Evolutionary conservation across 2,329 filamentous ascomycete species (phyloP).

Genomic region (Colletotrichum neosansevieriae): DNA sequence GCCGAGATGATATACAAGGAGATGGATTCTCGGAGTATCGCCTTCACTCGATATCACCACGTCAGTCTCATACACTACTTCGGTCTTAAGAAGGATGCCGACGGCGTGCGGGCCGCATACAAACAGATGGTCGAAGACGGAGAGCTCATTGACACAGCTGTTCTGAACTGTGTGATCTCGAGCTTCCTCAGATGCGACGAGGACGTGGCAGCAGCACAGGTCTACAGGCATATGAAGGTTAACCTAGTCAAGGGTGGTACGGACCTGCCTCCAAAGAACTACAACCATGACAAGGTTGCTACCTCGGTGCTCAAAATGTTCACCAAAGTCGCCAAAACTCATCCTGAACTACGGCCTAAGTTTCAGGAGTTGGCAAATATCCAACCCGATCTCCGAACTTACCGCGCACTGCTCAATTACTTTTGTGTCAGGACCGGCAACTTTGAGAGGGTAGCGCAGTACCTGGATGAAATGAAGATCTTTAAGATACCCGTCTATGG

Average conservation of each 20-base stretch:
- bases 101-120: constrained; percentile 82
- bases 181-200: constrained; percentile 84
- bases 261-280: constrained; percentile 58
- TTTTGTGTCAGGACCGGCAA: constrained; percentile 78
- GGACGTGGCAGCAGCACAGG: constrained; percentile 78
- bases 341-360: constrained; percentile 64
- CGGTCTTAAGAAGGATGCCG: constrained; percentile 79
- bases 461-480: constrained; percentile 84
- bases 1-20: constrained; percentile 88
- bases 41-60: constrained; percentile 83
- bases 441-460: constrained; percentile 75
- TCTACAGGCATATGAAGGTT: constrained; percentile 87
- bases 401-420: constrained; percentile 82
- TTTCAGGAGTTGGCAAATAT: constrained; percentile 75
- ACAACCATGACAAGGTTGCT: constrained; percentile 61
- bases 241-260: constrained; percentile 57
- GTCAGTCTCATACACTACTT: constrained; percentile 87
- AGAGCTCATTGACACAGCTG: constrained; percentile 88
- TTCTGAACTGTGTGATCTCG: constrained; percentile 87
- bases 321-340: constrained; percentile 63
- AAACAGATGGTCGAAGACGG: constrained; percentile 84
- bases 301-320: constrained; percentile 69
- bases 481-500: constrained; percentile 78
- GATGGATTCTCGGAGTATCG: constrained; percentile 77
- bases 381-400: constrained; percentile 82